Evolutionary conservation across 2,329 filamentous ascomycete species (phyloP).

Genomic region (Kalmusia sp.): DNA sequence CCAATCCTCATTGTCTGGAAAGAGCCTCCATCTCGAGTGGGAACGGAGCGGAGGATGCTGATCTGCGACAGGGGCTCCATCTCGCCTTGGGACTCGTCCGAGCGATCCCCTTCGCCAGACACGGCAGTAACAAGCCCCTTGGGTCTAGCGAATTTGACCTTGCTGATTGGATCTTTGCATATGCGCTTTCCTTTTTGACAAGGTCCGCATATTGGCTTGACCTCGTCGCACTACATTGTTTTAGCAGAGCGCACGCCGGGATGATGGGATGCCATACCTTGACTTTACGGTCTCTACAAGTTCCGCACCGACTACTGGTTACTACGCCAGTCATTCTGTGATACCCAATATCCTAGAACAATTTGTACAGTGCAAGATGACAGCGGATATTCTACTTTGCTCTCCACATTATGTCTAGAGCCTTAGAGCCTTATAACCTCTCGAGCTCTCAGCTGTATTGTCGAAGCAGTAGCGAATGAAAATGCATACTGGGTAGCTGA

Average conservation of each 20-base stretch:
- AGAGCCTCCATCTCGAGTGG: conserved; percentile 3
- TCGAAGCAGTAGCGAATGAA: neutral
- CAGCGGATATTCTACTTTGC: neutral
- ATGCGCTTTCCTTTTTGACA: conserved; percentile 12
- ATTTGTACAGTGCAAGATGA: neutral
- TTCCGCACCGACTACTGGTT: conserved; percentile 15
- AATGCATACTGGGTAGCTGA: neutral
- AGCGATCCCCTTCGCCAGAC: neutral
- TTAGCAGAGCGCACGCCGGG: neutral
- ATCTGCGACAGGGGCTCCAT: neutral
- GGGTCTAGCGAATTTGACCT: conserved; percentile 12
- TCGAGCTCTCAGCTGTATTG: neutral
- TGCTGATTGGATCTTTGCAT: conserved; percentile 15
- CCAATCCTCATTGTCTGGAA: conserved; percentile 10
- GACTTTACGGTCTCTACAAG: conserved; percentile 15
- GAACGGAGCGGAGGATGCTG: neutral
- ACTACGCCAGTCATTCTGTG: conserved; percentile 16
- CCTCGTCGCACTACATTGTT: conserved; percentile 16
- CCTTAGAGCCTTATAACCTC: neutral
- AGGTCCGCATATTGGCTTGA: conserved; percentile 14
- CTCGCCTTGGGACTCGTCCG: neutral
- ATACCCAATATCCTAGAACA: neutral
- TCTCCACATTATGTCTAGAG: neutral
- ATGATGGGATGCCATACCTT: conserved; percentile 3
- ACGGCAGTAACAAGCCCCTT: neutral